These are phyloP conservation scores for Phytophthora chlamydospora DNA, from an alignment of 352 stramenopile genomes.

Conservation along the genomic window DNA sequence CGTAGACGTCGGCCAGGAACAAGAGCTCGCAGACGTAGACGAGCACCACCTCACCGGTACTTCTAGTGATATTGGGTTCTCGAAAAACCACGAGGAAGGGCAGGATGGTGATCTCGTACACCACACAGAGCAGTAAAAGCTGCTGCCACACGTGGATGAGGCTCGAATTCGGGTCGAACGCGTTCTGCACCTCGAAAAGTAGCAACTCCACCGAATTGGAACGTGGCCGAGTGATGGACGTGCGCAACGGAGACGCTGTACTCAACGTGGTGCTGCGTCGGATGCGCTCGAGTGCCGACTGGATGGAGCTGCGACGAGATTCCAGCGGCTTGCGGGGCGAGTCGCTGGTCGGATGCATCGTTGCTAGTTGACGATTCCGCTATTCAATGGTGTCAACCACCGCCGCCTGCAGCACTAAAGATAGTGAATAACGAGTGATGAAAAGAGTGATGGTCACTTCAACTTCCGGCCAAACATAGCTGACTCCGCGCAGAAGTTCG, in stretches of 20 bases:
- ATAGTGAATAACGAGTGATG: slow-evolving; percentile 13
- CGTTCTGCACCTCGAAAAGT: slow-evolving; percentile 51
- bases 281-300: slow-evolving; percentile 14
- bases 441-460: slow-evolving; percentile 33
- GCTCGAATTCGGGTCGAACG: slow-evolving; percentile 64
- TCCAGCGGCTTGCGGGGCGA: slow-evolving; percentile 3
- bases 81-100: slow-evolving; percentile 59
- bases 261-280: slow-evolving; percentile 21
- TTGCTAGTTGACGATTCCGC: too few relatives aligned
- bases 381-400: too few relatives aligned
- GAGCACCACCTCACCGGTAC: slow-evolving; percentile 36
- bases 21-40: slow-evolving; percentile 64
- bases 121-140: slow-evolving; percentile 49
- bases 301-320: slow-evolving; percentile 25
- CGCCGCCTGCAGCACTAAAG: slow-evolving; percentile 1
- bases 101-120: slow-evolving; percentile 65
- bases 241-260: slow-evolving; percentile 12
- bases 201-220: slow-evolving; percentile 64
- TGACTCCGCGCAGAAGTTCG: too few relatives aligned
- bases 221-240: slow-evolving; percentile 40
- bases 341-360: slow-evolving; percentile 5
- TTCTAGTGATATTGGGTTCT: slow-evolving; percentile 14
- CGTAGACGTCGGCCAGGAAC: slow-evolving; percentile 62
- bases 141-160: slow-evolving; percentile 67
- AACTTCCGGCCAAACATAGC: slow-evolving; percentile 9